phyloP scores from a whole-genome alignment of 257 asterid genomes.

The Penstemon newberryi region DNA sequence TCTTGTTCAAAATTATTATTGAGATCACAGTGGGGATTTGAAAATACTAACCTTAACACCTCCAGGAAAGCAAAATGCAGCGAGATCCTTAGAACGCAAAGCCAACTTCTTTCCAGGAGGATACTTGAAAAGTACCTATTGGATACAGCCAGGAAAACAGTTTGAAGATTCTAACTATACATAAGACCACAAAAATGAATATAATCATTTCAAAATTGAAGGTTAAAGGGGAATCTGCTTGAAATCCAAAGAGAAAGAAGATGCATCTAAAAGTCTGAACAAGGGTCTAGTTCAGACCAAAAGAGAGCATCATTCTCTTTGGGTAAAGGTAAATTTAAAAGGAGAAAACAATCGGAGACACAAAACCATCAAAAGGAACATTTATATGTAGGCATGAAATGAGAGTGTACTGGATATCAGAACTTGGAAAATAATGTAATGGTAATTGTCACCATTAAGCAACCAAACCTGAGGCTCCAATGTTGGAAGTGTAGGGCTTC shows the following conservation, averaged over 20 bases:
- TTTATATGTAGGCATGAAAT: background rate
- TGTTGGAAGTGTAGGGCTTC: slow-evolving; percentile 58
- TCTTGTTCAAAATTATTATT: slow-evolving; percentile 9
- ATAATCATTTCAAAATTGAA: slow-evolving; percentile 8
- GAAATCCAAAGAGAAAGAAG: slow-evolving; percentile 5
- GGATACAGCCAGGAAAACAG: slow-evolving; percentile 20
- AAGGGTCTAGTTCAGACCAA: slow-evolving; percentile 8
- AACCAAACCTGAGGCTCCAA: slow-evolving; percentile 82
- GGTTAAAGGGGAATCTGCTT: slow-evolving; percentile 2
- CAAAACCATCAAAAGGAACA: slow-evolving; percentile 7
- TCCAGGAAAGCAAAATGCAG: slow-evolving; percentile 88
- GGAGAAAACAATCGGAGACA: slow-evolving; percentile 10
- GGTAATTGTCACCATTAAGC: slow-evolving; percentile 24
- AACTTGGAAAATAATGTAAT: slow-evolving; percentile 4
- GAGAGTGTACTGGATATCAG: slow-evolving; percentile 7
- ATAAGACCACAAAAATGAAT: background rate
- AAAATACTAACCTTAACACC: slow-evolving; percentile 70
- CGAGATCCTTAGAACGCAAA: slow-evolving; percentile 67
- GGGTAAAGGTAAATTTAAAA: background rate
- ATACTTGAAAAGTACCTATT: slow-evolving; percentile 75
- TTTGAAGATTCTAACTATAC: background rate
- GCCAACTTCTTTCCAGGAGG: slow-evolving; percentile 77
- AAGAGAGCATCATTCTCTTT: background rate
- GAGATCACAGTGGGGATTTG: slow-evolving; percentile 9
- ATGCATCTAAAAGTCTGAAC: background rate